Base-by-base conservation (phyloP, 164 flowering plant species). In the Vitis riparia region DNA sequence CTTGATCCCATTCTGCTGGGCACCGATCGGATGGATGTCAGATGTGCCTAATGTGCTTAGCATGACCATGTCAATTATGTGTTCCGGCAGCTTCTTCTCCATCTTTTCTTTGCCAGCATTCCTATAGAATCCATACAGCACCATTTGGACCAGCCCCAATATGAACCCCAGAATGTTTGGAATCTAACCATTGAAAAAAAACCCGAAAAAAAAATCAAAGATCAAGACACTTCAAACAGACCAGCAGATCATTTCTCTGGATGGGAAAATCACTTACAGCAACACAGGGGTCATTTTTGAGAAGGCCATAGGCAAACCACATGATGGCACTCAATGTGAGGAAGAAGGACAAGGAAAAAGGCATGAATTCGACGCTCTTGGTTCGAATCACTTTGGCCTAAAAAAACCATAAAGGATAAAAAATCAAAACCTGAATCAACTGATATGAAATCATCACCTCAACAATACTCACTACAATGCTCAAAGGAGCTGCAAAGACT, bases 401-500 rank as follows among this genome's bases (percentile, higher is more conserved):
- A 11, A 64, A 58, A 29, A 51, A 51, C 1, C 9, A 27, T 37
- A 23, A 52, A 37, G 51, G 16, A 48, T 5, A 11, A 12, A n/a
- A 3, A 37, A 37, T 37, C 44, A 37, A 37, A 37, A 37, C 44
- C 44, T 6, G 44, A 37, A 37, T 6, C 44, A 37, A 37, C 44
- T 17, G 30, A 16, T 16, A 59, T 3, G 62, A 23, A n/a, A 59
- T 37, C 47, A 30, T 32, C 11, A 2, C 44, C n/a, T 15, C 6
- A 4, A 14, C 8, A 11, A n/a, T 30, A 47, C 77, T 71, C 48
- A 82, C 91, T 79, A 80, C 62, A 30, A 82, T 73, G 67, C 70
- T 69, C 19, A 88, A 58, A 5, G 91, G 91, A 1, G 91, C 87
- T 32, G 81, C 89, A 57, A 88, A 88, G 8, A 88, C 91, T 56